These are phyloP conservation scores for Trichosporon sp. DNA, from an alignment of 1,284 basidiomycete genomes.

Conservation along the genomic window DNA sequence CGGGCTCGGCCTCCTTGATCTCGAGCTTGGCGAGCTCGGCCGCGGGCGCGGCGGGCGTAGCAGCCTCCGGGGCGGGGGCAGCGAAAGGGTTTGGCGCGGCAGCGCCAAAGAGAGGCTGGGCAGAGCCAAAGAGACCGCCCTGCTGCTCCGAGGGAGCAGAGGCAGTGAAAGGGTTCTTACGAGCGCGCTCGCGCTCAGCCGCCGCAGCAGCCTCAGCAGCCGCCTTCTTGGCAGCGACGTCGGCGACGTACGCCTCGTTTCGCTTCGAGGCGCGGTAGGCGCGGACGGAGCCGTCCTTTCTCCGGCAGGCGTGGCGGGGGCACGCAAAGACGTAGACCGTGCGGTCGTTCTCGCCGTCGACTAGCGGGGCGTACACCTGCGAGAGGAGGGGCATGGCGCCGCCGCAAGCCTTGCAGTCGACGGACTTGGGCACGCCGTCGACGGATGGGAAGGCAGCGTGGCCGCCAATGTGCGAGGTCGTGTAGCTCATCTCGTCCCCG, in stretches of 20 bases:
- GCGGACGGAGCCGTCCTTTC: conserved; percentile 52
- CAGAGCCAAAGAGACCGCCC: background rate
- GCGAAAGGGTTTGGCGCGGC: conserved; percentile 38
- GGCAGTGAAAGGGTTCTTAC: conserved; percentile 55
- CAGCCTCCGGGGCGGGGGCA: conserved; percentile 19
- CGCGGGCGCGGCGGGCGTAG: background rate
- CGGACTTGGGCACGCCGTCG: conserved; percentile 28
- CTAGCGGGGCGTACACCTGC: conserved; percentile 57
- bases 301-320: conserved; percentile 47
- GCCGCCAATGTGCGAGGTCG: conserved; percentile 52
- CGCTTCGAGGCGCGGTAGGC: conserved; percentile 54
- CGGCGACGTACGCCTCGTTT: conserved; percentile 55
- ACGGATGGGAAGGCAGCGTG: conserved; percentile 53
- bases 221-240: conserved; percentile 48
- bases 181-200: conserved; percentile 44
- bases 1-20: conserved; percentile 32
- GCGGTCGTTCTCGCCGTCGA: conserved; percentile 56
- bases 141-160: background rate
- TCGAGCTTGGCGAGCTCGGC: conserved; percentile 16
- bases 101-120: conserved; percentile 38
- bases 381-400: conserved; percentile 52
- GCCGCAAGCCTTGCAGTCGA: conserved; percentile 50
- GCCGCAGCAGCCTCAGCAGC: conserved; percentile 45
- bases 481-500: conserved; percentile 39
- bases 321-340: conserved; percentile 56